Evolutionary conservation across 2,329 filamentous ascomycete genomes (phyloP).

Genomic region (Epichloe aotearoae): DNA sequence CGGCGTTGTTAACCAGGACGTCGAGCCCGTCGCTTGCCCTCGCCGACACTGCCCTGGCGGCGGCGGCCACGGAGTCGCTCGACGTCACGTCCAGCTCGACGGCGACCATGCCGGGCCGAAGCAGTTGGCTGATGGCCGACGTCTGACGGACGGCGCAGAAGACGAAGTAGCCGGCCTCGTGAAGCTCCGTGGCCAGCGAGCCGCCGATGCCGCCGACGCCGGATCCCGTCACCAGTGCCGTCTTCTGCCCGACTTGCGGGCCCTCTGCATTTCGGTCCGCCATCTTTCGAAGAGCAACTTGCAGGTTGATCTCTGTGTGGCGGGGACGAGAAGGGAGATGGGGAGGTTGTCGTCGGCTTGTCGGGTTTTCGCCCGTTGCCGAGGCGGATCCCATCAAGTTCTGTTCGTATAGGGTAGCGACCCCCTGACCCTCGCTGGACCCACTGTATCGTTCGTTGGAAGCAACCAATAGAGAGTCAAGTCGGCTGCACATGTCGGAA

Average conservation of each 20-base stretch:
- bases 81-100: constrained; percentile 21
- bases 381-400: too few relatives aligned
- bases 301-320: not conserved
- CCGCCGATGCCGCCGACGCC: constrained; percentile 15
- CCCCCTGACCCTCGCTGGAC: too few relatives aligned
- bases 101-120: constrained; percentile 10
- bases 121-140: constrained; percentile 12
- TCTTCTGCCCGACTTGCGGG: constrained; percentile 1
- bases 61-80: constrained; percentile 13
- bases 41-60: constrained; percentile 7
- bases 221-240: constrained; percentile 3
- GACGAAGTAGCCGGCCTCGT: constrained; percentile 16
- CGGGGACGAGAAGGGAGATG: too few relatives aligned
- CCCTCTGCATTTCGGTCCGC: not conserved
- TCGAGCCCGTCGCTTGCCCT: constrained; percentile 10
- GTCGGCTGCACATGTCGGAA: too few relatives aligned
- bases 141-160: constrained; percentile 20
- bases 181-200: constrained; percentile 12
- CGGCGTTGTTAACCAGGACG: constrained; percentile 13
- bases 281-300: not conserved
- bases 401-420: too few relatives aligned
- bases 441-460: too few relatives aligned
- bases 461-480: too few relatives aligned
- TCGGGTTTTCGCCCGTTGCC: too few relatives aligned
- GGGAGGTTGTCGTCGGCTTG: too few relatives aligned